These are phyloP conservation scores for Fraxinus cuspidata DNA, from an alignment of 257 asterid genomes.

Conservation along the genomic window DNA sequence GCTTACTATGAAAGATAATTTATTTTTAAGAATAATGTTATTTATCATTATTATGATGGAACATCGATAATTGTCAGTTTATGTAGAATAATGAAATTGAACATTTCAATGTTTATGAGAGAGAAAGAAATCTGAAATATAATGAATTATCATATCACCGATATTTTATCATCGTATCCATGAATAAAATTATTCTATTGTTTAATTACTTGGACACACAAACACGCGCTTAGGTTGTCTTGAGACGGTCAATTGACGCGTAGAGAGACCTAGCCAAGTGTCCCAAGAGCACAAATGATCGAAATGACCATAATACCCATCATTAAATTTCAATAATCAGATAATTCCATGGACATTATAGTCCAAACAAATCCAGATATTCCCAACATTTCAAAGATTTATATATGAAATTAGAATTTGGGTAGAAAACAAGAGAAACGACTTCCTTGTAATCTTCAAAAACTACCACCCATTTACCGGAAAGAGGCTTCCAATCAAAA, in stretches of 20 bases:
- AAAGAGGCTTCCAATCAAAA: constrained; percentile 25
- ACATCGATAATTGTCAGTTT: too few species aligned
- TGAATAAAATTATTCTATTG: too few species aligned
- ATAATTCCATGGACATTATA: constrained; percentile 22
- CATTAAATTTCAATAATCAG: not conserved
- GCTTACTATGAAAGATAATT: too few species aligned
- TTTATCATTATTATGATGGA: too few species aligned
- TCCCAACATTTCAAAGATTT: not conserved
- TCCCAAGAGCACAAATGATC: not conserved
- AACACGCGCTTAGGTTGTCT: constrained; percentile 12
- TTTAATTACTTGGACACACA: not conserved
- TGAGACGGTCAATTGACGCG: constrained; percentile 45
- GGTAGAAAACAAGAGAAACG: constrained; percentile 44
- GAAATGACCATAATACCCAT: not conserved
- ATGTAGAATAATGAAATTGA: too few species aligned
- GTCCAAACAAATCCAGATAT: not conserved
- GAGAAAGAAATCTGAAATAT: too few species aligned
- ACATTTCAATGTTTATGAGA: too few species aligned
- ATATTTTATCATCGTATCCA: too few species aligned
- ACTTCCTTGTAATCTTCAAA: constrained; percentile 43
- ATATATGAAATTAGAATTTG: constrained; percentile 25
- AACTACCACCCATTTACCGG: constrained; percentile 41
- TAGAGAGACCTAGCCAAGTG: not conserved
- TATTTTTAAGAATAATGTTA: too few species aligned
- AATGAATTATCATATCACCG: too few species aligned